Evolutionary conservation across 176 grass and related monocot species (phyloP), one percentile per base, ranked within the genome.

Genomic region (Bonia amplexicaulis): DNA sequence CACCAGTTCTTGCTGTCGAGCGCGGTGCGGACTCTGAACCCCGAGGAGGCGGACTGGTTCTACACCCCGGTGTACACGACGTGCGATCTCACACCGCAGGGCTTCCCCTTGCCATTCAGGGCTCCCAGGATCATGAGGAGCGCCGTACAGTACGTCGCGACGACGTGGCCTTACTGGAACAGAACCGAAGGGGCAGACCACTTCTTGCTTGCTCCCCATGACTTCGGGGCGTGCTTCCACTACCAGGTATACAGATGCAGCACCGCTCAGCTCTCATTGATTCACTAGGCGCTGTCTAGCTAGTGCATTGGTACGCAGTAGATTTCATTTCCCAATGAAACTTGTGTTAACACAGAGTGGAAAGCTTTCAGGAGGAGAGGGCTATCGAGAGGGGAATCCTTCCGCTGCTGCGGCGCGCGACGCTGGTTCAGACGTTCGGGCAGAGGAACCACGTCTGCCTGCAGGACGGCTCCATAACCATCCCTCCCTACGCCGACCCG

Each of bases 111-210:
- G 54, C 88, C 92, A n/a, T 93, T 83, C 79, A 78, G 86, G 4
- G 89, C 92, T 22, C 92, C 92, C 2, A 85, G 85, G 47, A 93
- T 93, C 74, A 90, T 93, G 88, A 81, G 92, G 33, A 93, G 92
- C 65, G 92, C 92, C 63, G 35, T 93, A 1, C 63, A 83, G 61
- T 70, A 83, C 63, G 49, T 93, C 58, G 85, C 92, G 35, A 63
- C 82, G 0, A 80, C 86, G 0, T 93, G 92, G 92, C 82, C 92
- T 0, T 93, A 86, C 79, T 93, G 92, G 92, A 93, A 93, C 76
- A 37, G 92, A 3, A 93, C 92, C 0, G 85, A 88, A 26, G 92
- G 92, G 27, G 82, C 88, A 31, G 59, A 88, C 46, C 88, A 93
- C 57, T 90, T 93, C 88, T 87, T 85, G 74, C 81, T 92, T 0